These are phyloP conservation scores for Lichtheimia ramosa DNA, from an alignment of 371 early-diverging fungal genomes.

Conservation along the genomic window DNA sequence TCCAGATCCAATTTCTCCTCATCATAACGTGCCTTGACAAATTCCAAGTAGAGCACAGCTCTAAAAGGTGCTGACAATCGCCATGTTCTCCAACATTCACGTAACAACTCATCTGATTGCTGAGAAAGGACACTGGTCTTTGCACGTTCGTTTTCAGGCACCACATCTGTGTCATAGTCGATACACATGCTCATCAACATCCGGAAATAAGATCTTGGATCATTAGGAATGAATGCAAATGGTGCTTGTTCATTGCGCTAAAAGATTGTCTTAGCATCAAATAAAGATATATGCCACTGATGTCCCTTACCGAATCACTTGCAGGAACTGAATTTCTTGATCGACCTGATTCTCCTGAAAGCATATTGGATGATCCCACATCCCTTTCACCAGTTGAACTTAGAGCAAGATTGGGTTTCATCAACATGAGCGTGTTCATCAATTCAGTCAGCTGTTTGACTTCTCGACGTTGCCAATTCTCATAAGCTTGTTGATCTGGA, in stretches of 20 bases:
- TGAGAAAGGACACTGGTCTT: slow-evolving; percentile 55
- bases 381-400: slow-evolving; percentile 34
- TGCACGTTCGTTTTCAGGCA: slow-evolving; percentile 49
- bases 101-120: slow-evolving; percentile 61
- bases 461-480: slow-evolving; percentile 49
- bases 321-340: slow-evolving; percentile 6
- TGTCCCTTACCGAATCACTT: background rate
- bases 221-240: slow-evolving; percentile 57
- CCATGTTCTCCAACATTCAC: slow-evolving; percentile 73
- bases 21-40: slow-evolving; percentile 56
- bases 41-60: slow-evolving; percentile 65
- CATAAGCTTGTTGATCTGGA: slow-evolving; percentile 36
- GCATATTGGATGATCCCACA: slow-evolving; percentile 33
- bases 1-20: slow-evolving; percentile 44
- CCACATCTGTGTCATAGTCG: slow-evolving; percentile 50
- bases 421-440: slow-evolving; percentile 46
- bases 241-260: slow-evolving; percentile 13
- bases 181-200: slow-evolving; percentile 59
- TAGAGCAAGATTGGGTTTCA: slow-evolving; percentile 40
- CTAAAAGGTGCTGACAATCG: slow-evolving; percentile 66
- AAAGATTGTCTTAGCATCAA: background rate
- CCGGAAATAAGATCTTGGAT: slow-evolving; percentile 59
- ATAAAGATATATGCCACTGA: background rate
- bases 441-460: slow-evolving; percentile 44
- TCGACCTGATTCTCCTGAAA: slow-evolving; percentile 16